These are phyloP conservation scores for Pleurotus pulmonarius DNA, from an alignment of 768 basidiomycete species.

Conservation along the genomic window DNA sequence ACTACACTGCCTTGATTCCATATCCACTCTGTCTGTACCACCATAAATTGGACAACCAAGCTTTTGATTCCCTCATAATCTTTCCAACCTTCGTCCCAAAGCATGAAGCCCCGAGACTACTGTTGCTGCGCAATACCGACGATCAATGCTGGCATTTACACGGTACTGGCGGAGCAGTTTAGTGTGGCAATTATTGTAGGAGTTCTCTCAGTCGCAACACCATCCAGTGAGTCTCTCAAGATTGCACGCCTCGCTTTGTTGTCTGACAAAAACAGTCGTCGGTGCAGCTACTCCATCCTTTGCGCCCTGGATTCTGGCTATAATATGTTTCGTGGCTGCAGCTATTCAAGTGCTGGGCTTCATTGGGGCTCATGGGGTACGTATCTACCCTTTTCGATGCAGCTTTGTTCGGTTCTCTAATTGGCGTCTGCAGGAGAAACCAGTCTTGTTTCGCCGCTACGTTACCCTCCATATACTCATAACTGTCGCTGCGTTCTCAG, in stretches of 20 bases:
- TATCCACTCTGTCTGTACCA: background rate
- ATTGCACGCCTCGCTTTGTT: background rate
- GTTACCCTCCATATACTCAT: constrained; percentile 58
- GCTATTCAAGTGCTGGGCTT: constrained; percentile 81
- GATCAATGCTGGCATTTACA: constrained; percentile 87
- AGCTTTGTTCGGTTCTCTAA: constrained; percentile 3
- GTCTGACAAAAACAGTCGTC: constrained; percentile 52
- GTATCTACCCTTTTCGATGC: constrained; percentile 12
- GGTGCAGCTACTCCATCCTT: constrained; percentile 81
- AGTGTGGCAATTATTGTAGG: constrained; percentile 63
- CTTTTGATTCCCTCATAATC: background rate
- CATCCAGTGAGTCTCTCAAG: constrained; percentile 55
- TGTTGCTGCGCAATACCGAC: constrained; percentile 93
- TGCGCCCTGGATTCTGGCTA: constrained; percentile 69
- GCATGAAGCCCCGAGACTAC: constrained; percentile 79
- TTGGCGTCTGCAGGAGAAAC: constrained; percentile 51
- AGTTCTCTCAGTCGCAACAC: constrained; percentile 72
- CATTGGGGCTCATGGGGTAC: constrained; percentile 75
- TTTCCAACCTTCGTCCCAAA: constrained; percentile 16
- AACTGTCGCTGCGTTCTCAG: constrained; percentile 60
- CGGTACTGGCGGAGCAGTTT: constrained; percentile 74
- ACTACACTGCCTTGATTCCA: background rate
- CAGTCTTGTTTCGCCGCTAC: constrained; percentile 64
- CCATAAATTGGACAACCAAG: constrained; percentile 7
- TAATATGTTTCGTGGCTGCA: constrained; percentile 73